Percentiles rank a stretch among this genome's conserved stretches.
These are phyloP conservation scores for Gloeopeniophorella convolvens DNA, from an alignment of 768 basidiomycete genomes.

Conservation along the genomic window DNA sequence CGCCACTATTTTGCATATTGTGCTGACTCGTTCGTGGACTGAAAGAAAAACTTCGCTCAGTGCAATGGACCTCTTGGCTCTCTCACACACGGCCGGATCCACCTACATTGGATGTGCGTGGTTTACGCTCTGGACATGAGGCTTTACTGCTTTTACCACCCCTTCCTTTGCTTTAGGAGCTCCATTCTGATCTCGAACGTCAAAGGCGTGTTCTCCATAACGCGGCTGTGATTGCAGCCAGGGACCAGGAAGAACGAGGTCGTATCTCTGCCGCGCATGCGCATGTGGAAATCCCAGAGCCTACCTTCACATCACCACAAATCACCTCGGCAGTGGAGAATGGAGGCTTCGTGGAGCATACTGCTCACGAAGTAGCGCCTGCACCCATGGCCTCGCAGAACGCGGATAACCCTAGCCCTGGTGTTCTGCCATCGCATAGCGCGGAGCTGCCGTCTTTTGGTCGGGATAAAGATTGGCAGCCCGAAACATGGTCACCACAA, in stretches of 20 bases:
- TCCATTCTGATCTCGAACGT: conserved; percentile 15
- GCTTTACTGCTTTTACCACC: conserved; percentile 3
- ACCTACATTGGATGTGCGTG: conserved; percentile 15
- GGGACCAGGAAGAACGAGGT: conserved; percentile 16
- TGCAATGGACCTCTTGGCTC: conserved; percentile 21
- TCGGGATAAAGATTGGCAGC: conserved; percentile 18
- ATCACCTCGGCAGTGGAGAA: neutral
- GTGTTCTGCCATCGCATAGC: neutral
- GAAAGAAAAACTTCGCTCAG: conserved; percentile 1
- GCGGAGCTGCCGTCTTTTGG: neutral
- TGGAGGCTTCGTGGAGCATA: neutral
- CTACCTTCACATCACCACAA: neutral
- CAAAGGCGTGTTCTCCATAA: conserved; percentile 16
- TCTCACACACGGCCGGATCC: conserved; percentile 14
- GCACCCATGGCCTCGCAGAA: neutral
- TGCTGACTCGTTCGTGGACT: conserved; percentile 1
- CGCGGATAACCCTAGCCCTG: neutral
- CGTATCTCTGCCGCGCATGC: neutral
- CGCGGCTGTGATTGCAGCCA: conserved; percentile 15
- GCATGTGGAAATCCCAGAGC: neutral
- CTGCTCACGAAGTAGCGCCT: neutral
- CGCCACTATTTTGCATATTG: neutral
- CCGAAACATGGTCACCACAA: conserved; percentile 16
- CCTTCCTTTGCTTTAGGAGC: conserved; percentile 9
- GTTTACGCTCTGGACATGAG: neutral